Evolutionary conservation across 2,329 filamentous ascomycete species (phyloP).

Genomic region (Cytospora paraplurivora): DNA sequence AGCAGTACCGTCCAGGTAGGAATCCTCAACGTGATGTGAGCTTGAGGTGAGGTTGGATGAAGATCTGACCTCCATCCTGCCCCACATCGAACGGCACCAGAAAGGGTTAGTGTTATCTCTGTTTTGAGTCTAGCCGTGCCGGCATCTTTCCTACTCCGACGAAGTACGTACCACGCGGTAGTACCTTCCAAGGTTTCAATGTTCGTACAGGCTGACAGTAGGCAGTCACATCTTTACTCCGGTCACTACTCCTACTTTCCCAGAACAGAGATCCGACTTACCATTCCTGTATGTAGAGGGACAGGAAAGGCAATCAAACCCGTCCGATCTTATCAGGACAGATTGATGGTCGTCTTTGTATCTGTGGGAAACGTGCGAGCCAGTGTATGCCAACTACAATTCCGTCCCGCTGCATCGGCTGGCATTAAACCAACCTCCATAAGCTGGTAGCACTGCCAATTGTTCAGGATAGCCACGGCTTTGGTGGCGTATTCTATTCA

Average conservation of each 20-base stretch:
- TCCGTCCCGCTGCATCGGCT: constrained; percentile 1
- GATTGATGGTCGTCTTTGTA: no score
- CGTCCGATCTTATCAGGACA: no score
- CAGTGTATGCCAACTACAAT: not conserved
- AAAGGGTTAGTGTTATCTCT: not conserved
- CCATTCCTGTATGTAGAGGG: no score
- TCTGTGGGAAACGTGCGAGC: not conserved
- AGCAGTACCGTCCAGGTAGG: constrained; percentile 7
- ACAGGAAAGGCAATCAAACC: no score
- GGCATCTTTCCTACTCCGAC: not conserved
- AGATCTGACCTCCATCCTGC: constrained; percentile 19
- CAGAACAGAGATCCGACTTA: no score
- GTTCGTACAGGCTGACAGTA: no score
- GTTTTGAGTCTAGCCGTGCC: not conserved
- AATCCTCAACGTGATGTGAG: not conserved
- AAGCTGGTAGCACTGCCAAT: not conserved
- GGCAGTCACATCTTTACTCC: no score
- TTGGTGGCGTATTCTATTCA: not conserved
- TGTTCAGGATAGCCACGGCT: not conserved
- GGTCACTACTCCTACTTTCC: no score
- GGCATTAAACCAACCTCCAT: not conserved
- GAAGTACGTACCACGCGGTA: no score
- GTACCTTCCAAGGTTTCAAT: no score
- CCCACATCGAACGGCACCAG: constrained; percentile 3
- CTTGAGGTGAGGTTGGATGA: constrained; percentile 11